phyloP scores from a whole-genome alignment of 139 green algal species.

The Tetradesmus lagerheimii region DNA sequence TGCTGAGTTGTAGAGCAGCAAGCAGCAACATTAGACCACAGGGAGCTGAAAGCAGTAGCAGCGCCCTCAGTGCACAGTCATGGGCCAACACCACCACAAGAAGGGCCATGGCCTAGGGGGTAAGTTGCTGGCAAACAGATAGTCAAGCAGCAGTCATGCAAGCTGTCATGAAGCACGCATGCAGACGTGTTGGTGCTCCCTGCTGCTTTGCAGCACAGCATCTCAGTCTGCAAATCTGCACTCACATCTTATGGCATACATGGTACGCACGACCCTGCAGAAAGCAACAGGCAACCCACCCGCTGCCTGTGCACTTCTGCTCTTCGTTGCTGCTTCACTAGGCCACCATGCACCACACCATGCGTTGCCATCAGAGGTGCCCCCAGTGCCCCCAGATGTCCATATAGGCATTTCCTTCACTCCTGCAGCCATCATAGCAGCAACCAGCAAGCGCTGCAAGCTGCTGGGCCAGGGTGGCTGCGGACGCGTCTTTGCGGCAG shows the following conservation, averaged over 20 bases:
- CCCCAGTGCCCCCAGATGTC: background rate
- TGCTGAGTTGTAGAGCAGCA: background rate
- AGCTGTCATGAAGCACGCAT: no score
- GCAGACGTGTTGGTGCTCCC: no score
- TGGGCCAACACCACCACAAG: conserved; percentile 8
- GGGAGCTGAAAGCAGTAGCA: background rate
- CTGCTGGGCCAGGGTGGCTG: conserved; percentile 32
- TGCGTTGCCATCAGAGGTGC: conserved; percentile 1
- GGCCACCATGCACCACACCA: background rate
- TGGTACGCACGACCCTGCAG: no score
- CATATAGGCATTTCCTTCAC: conserved; percentile 18
- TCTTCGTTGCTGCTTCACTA: background rate
- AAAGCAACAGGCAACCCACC: no score
- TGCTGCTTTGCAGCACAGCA: no score
- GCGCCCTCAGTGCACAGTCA: background rate
- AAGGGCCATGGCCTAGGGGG: conserved; percentile 2
- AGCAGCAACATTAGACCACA: background rate
- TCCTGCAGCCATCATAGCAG: conserved; percentile 30
- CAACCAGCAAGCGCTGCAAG: conserved; percentile 13
- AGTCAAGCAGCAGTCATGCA: background rate
- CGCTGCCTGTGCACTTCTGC: background rate
- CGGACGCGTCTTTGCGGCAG: conserved; percentile 21
- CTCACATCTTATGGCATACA: no score
- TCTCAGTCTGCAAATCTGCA: no score
- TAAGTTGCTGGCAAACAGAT: background rate